These are phyloP conservation scores for Corinectria fuckeliana DNA, from an alignment of 2,329 filamentous ascomycete species.

Conservation along the genomic window DNA sequence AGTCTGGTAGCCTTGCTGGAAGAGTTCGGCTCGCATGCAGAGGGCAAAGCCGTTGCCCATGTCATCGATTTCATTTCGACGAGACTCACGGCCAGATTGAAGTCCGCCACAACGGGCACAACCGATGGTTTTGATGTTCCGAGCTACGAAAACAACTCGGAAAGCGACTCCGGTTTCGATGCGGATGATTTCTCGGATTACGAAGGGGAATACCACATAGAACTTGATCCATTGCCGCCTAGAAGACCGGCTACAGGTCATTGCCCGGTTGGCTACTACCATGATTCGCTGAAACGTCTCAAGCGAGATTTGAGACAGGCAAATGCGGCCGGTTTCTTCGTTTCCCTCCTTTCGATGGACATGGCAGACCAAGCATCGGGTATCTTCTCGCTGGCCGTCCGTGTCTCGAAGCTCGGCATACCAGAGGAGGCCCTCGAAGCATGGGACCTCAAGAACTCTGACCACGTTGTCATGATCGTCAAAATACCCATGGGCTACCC, in stretches of 20 bases:
- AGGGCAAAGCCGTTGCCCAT: conserved; percentile 39
- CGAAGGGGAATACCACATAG: conserved; percentile 26
- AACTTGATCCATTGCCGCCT: conserved; percentile 22
- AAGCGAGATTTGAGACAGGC: conserved; percentile 55
- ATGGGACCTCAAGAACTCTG: conserved; percentile 71
- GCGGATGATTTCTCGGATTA: conserved; percentile 9
- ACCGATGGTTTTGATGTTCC: background rate
- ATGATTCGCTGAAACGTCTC: conserved; percentile 15
- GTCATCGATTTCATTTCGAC: conserved; percentile 25
- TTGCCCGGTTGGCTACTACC: background rate
- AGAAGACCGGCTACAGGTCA: background rate
- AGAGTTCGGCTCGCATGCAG: conserved; percentile 42
- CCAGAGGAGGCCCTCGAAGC: conserved; percentile 77
- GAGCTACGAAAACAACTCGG: background rate
- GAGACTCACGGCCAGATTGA: conserved; percentile 21
- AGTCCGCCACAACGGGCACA: background rate
- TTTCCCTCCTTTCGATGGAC: conserved; percentile 66
- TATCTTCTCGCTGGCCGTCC: conserved; percentile 71
- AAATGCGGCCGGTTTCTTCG: conserved; percentile 71
- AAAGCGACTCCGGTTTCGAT: conserved; percentile 18
- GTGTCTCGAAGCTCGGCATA: conserved; percentile 72
- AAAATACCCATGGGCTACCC: conserved; percentile 69
- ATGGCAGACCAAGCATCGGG: conserved; percentile 45
- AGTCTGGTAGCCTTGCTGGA: conserved; percentile 54
- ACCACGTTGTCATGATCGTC: conserved; percentile 78